Conservation (phyloP, 2,329 filamentous ascomycete species). For the Trichothecium sympodiale region DNA sequence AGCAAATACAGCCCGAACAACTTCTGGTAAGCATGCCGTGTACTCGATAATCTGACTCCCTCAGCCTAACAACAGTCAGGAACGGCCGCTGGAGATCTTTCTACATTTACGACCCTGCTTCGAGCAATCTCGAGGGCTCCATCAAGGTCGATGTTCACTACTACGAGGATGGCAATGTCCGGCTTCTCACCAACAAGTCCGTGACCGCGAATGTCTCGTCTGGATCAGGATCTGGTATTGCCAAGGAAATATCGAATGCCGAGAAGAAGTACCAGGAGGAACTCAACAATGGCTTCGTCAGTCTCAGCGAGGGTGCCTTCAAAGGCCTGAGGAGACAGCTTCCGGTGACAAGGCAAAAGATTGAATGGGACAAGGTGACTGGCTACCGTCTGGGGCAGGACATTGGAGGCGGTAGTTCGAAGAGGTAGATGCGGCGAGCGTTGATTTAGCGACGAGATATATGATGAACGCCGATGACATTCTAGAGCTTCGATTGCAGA, state of each 20-base stretch:
- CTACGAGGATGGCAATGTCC: constrained; percentile 98
- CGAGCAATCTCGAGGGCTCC: constrained; percentile 58
- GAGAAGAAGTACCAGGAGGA: constrained; percentile 97
- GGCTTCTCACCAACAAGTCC: constrained; percentile 79
- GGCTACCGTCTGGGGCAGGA: constrained; percentile 80
- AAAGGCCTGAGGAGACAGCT: constrained; percentile 86
- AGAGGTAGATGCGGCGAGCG: constrained; percentile 29
- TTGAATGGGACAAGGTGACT: constrained; percentile 97
- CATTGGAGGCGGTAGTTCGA: constrained; percentile 57
- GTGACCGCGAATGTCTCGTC: constrained; percentile 51
- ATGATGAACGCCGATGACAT: not conserved
- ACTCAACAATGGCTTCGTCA: constrained; percentile 80
- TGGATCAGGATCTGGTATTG: constrained; percentile 54
- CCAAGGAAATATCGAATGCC: constrained; percentile 62
- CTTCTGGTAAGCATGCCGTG: constrained; percentile 60
- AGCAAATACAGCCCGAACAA: constrained; percentile 98
- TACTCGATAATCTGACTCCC: not conserved
- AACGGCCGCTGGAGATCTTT: constrained; percentile 92
- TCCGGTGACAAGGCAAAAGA: constrained; percentile 94
- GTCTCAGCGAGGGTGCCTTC: constrained; percentile 86
- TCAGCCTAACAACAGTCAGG: constrained; percentile 34
- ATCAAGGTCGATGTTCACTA: constrained; percentile 97
- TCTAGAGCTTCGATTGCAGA: not conserved
- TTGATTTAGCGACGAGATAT: not conserved
- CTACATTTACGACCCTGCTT: constrained; percentile 68